Conservation (phyloP, 2,329 filamentous ascomycete species). For the Sporothrix luriei region DNA sequence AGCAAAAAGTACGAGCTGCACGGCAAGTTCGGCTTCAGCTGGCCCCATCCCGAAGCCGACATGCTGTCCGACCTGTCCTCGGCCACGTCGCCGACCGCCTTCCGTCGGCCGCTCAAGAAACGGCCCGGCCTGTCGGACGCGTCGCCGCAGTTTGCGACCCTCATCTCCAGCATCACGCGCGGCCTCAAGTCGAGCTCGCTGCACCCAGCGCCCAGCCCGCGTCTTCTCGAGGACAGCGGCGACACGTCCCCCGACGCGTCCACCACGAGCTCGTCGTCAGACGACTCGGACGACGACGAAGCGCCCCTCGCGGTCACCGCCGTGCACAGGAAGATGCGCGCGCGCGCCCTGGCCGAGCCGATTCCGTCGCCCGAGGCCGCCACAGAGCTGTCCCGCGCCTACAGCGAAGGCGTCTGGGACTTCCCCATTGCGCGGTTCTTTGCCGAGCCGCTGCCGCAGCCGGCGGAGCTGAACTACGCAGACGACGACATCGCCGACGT, state of each 20-base stretch:
- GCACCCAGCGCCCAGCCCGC: conserved; percentile 41
- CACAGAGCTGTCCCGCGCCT: conserved; percentile 54
- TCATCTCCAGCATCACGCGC: conserved; percentile 46
- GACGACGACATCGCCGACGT: conserved; percentile 67
- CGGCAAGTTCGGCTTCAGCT: conserved; percentile 55
- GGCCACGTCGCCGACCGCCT: conserved; percentile 35
- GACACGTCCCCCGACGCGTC: conserved; percentile 31
- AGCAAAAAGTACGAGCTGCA: conserved; percentile 62
- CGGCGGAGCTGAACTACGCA: conserved; percentile 49
- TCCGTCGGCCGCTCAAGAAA: conserved; percentile 34
- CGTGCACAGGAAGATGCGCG: conserved; percentile 48
- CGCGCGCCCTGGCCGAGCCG: conserved; percentile 42
- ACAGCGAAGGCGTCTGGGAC: conserved; percentile 53
- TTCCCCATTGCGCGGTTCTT: conserved; percentile 59
- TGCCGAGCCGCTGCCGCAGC: conserved; percentile 59
- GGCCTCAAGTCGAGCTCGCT: conserved; percentile 44
- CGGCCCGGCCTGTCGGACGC: conserved; percentile 31
- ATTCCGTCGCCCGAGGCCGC: conserved; percentile 51
- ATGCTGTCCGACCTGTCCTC: conserved; percentile 31
- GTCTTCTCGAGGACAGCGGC: conserved; percentile 28
- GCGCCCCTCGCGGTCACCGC: conserved; percentile 56
- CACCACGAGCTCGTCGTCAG: conserved; percentile 25
- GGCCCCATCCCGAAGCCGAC: conserved; percentile 40
- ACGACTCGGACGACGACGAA: conserved; percentile 56
- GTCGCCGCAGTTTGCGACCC: conserved; percentile 37